Percentiles rank a stretch among this genome's conserved stretches.
These are phyloP conservation scores for Suhomyces maxii DNA, from an alignment of 1,139 yeast species.

Conservation along the genomic window DNA sequence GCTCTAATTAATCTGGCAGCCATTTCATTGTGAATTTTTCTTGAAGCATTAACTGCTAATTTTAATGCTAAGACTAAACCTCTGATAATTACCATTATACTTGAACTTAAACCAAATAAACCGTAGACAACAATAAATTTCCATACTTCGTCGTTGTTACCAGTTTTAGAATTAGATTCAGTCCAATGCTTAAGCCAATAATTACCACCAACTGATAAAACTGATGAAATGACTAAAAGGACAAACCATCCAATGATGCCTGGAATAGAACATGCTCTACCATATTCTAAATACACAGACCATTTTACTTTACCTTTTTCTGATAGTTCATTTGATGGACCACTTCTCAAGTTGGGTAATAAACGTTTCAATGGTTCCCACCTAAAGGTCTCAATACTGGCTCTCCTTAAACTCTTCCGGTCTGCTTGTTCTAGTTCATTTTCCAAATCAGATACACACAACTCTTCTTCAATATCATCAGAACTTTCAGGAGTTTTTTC, in stretches of 20 bases:
- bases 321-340: constrained; percentile 24
- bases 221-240: constrained; percentile 14
- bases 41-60: constrained; percentile 26
- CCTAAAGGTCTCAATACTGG: constrained; percentile 33
- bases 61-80: constrained; percentile 19
- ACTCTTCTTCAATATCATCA: background rate
- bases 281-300: constrained; percentile 25
- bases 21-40: constrained; percentile 27
- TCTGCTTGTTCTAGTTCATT: background rate
- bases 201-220: constrained; percentile 35
- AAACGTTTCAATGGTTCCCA: constrained; percentile 32
- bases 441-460: background rate
- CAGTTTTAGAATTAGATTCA: constrained; percentile 37
- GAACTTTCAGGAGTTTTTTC: background rate
- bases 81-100: constrained; percentile 22
- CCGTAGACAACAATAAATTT: constrained; percentile 32
- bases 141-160: constrained; percentile 25
- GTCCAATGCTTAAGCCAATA: constrained; percentile 67
- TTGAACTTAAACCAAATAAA: constrained; percentile 23
- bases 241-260: constrained; percentile 20
- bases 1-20: constrained; percentile 24
- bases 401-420: constrained; percentile 18
- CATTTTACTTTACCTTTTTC: constrained; percentile 30
- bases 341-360: constrained; percentile 26
- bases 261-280: constrained; percentile 24